Evolutionary conservation across 2,329 filamentous ascomycete genomes (phyloP), one percentile per base, ranked within the genome.

Genomic region (Aspergillus sp.): DNA sequence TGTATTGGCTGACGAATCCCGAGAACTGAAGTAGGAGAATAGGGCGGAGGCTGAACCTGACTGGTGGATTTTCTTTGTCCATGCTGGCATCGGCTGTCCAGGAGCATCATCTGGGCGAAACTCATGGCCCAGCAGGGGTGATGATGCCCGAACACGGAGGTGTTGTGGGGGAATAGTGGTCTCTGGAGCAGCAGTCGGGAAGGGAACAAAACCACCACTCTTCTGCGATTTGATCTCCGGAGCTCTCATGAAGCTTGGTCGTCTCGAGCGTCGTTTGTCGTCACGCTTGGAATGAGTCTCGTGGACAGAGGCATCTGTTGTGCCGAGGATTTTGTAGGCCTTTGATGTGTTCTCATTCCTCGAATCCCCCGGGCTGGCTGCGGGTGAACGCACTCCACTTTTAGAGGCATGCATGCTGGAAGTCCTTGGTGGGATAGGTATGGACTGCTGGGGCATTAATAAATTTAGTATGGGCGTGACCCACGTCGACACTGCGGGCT

Each of bases 1-100:
- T 70, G 73, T 57, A 61, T 70, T 19, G 73, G 73, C 69, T 17
- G 76, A 74, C 4, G 75, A 75, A 56, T 76, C 78, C 53, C 78
- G 74, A 19, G 78, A 73, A 63, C 78, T 80, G 62, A 81, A 82
- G 60, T 79, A 78, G 47, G 81, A 82, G 62, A 75, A 78, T 10
- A 82, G 66, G 3, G 80, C 79, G 1, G 80, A 79, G 9, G 78
- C 76, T 9, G 81, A 82, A 28, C 76, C 74, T 52, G 78, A 72
- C 49, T 79, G 68, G 54, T 73, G 74, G 23, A 75, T 57, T 62
- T 74, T 78, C 23, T 76, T 76, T 17, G 73, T 76, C 7, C 67
- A 63, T 47, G 71, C 67, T 32, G 77, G 74, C n/a, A 76, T 39
- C 36, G 65, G 59, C n/a, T 68, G 67, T 25, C 69, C 69, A n/a